phyloP scores from a whole-genome alignment of 148 eudicot genomes.

The Simmondsia chinensis region DNA sequence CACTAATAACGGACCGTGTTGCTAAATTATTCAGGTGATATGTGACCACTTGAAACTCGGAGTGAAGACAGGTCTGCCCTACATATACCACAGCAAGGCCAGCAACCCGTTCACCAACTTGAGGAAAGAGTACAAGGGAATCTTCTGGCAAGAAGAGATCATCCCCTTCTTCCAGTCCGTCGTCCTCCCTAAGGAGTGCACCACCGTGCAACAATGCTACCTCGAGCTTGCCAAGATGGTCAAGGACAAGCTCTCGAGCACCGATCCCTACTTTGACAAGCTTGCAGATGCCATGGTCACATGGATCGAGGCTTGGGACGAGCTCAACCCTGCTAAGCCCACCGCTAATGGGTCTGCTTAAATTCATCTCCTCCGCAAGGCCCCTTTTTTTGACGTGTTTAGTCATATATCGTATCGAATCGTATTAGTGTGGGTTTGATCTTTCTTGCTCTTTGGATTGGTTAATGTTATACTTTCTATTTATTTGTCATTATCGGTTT shows the following conservation, averaged over 20 bases:
- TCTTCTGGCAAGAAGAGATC: conserved; percentile 13
- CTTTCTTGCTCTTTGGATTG: too few relatives aligned
- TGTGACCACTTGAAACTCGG: conserved; percentile 8
- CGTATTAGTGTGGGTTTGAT: too few relatives aligned
- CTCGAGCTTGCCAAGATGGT: conserved; percentile 3
- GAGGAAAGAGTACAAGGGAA: conserved; percentile 12
- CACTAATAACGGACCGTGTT: too few relatives aligned
- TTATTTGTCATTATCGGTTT: too few relatives aligned
- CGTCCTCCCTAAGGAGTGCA: conserved; percentile 3
- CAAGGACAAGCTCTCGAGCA: conserved; percentile 5
- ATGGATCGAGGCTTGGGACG: conserved; percentile 13
- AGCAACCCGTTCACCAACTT: conserved; percentile 8
- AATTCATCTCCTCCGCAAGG: too few relatives aligned
- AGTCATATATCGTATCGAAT: too few relatives aligned
- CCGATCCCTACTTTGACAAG: conserved; percentile 6
- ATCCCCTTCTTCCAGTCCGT: conserved; percentile 9
- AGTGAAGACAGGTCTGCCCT: conserved; percentile 9
- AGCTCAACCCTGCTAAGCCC: too few relatives aligned
- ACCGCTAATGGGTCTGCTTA: too few relatives aligned
- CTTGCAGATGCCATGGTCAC: conserved; percentile 11
- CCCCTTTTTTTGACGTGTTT: too few relatives aligned
- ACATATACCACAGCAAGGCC: conserved; percentile 12
- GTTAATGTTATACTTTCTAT: too few relatives aligned
- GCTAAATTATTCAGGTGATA: neutral
- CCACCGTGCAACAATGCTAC: conserved; percentile 8